Conservation (phyloP, 2,329 filamentous ascomycete genomes). For the Neurospora sp. region DNA sequence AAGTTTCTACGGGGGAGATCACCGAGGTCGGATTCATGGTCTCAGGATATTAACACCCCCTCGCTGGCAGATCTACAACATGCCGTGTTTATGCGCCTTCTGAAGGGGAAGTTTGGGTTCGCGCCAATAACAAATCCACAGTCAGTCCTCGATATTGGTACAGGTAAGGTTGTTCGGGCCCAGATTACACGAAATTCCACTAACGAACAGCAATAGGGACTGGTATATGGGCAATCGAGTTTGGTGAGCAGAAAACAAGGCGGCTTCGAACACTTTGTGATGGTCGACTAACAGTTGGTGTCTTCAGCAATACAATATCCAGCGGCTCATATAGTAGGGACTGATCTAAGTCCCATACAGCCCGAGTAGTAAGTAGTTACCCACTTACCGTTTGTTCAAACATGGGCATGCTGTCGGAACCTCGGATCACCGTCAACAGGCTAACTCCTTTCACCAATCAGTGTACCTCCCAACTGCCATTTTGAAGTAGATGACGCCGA, state of each 20-base stretch:
- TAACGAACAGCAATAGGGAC: conserved; percentile 4
- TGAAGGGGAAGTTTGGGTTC: conserved; percentile 8
- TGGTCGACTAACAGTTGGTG: neutral
- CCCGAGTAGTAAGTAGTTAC: conserved; percentile 7
- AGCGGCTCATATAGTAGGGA: conserved; percentile 10
- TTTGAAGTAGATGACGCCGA: conserved; percentile 13
- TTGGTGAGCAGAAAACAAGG: conserved; percentile 3
- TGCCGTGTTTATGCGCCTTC: conserved; percentile 8
- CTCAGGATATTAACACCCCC: neutral
- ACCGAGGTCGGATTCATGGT: neutral
- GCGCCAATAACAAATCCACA: conserved; percentile 6
- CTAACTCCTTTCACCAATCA: neutral
- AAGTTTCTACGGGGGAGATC: neutral
- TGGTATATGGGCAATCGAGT: conserved; percentile 14
- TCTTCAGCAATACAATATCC: conserved; percentile 8
- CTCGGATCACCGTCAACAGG: neutral
- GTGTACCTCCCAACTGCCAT: conserved; percentile 12
- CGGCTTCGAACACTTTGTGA: neutral
- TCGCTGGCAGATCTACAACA: conserved; percentile 9
- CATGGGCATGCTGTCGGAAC: neutral
- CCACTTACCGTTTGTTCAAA: neutral
- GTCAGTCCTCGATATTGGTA: conserved; percentile 8
- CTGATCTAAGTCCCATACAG: conserved; percentile 12
- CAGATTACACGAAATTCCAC: neutral
- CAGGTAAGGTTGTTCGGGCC: neutral